Evolutionary conservation across 495 filamentous ascomycete species (phyloP).

Genomic region (Penicillium lividum): DNA sequence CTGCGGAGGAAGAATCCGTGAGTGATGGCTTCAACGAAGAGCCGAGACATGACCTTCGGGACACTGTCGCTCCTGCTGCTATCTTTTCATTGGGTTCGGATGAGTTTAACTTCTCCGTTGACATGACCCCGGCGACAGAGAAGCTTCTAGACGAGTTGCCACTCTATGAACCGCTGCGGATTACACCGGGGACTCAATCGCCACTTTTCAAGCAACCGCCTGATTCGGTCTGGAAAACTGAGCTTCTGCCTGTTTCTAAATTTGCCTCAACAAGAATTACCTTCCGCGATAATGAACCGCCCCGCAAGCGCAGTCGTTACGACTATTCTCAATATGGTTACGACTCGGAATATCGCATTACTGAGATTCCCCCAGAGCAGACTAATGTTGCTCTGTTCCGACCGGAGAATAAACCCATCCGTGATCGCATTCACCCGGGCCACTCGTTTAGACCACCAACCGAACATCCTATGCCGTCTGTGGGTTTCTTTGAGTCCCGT

Average conservation of each 20-base stretch:
- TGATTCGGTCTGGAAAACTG: conserved; percentile 71
- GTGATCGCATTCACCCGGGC: conserved; percentile 87
- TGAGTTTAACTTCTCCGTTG: conserved; percentile 77
- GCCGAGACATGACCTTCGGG: conserved; percentile 38
- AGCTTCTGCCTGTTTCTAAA: conserved; percentile 82
- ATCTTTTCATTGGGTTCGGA: conserved; percentile 82
- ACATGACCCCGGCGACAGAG: conserved; percentile 72
- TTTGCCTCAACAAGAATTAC: conserved; percentile 80
- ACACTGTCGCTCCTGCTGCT: conserved; percentile 60
- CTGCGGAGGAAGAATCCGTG: conserved; percentile 57
- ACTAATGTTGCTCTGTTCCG: conserved; percentile 82
- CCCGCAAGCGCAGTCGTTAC: conserved; percentile 75
- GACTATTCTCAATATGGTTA: conserved; percentile 69
- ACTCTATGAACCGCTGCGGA: conserved; percentile 67
- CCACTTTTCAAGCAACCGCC: conserved; percentile 57
- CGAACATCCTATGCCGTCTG: conserved; percentile 83
- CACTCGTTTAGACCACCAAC: conserved; percentile 93
- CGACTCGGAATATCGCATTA: conserved; percentile 55
- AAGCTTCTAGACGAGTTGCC: conserved; percentile 86
- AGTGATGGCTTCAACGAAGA: conserved; percentile 53
- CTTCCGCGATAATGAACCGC: conserved; percentile 63
- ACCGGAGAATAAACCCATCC: conserved; percentile 84
- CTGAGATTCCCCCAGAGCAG: conserved; percentile 65
- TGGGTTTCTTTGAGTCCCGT: conserved; percentile 84
- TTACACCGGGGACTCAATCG: conserved; percentile 56